These are phyloP conservation scores for Alnus glutinosa DNA, from an alignment of 306 rosid species.

Conservation along the genomic window DNA sequence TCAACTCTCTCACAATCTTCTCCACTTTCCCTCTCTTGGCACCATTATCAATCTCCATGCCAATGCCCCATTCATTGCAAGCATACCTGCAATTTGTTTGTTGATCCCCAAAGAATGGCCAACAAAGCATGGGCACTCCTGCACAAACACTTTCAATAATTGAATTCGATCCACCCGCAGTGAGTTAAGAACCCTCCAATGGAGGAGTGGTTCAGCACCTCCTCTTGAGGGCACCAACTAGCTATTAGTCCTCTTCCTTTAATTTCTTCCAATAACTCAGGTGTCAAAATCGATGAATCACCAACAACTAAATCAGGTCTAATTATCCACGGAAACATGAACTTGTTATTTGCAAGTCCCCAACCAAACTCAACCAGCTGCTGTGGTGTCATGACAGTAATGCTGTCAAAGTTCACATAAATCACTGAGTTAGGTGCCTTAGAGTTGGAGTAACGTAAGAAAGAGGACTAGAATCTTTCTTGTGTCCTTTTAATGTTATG, in stretches of 20 bases:
- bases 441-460: background rate
- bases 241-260: conserved; percentile 15
- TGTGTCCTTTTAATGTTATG: too few species aligned
- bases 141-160: conserved; percentile 9
- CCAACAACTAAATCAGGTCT: conserved; percentile 12
- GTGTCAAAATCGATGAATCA: background rate
- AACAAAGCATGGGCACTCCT: conserved; percentile 14
- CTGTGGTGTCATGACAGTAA: background rate
- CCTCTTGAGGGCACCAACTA: conserved; percentile 28
- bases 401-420: conserved; percentile 26
- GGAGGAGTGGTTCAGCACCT: conserved; percentile 17
- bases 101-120: background rate
- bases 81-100: background rate
- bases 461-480: too few species aligned
- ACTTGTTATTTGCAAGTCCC: conserved; percentile 24
- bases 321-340: conserved; percentile 20
- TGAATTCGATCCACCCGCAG: conserved; percentile 23
- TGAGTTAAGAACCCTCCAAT: conserved; percentile 19
- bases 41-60: background rate
- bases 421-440: conserved; percentile 9
- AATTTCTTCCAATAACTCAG: conserved; percentile 1
- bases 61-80: conserved; percentile 7
- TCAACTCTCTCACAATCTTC: background rate
- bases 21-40: background rate
- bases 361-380: conserved; percentile 18